phyloP scores from a whole-genome alignment of 2,329 filamentous ascomycete species.

The Rasamsonia emersonii region DNA sequence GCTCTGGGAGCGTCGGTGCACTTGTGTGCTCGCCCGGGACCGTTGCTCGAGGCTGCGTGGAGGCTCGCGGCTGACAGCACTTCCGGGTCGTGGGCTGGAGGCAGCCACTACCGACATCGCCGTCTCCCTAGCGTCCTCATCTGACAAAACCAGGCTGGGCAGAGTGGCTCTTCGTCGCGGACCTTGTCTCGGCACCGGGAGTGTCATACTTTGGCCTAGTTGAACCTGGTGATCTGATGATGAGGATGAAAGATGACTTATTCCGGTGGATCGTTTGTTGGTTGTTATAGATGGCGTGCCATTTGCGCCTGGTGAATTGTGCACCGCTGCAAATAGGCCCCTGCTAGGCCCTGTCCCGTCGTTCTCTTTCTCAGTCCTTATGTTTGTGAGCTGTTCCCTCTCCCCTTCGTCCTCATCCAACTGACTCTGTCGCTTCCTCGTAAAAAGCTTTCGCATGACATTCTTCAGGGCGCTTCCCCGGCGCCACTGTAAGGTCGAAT shows the following conservation, averaged over 20 bases:
- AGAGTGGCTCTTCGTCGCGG: conserved; percentile 34
- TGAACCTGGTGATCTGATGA: conserved; percentile 6
- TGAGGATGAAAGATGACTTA: conserved; percentile 6
- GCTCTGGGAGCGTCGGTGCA: conserved; percentile 38
- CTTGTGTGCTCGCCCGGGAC: conserved; percentile 13
- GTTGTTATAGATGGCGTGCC: conserved; percentile 4
- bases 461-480: conserved; percentile 34
- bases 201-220: conserved; percentile 5
- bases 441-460: conserved; percentile 38
- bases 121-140: conserved; percentile 25
- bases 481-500: conserved; percentile 25
- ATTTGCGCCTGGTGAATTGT: conserved; percentile 15
- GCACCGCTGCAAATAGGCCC: conserved; percentile 14
- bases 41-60: conserved; percentile 9
- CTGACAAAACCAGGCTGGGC: conserved; percentile 36
- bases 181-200: conserved; percentile 11
- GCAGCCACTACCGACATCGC: conserved; percentile 10
- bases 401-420: conserved; percentile 20
- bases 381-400: conserved; percentile 1
- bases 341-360: conserved; percentile 9
- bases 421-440: conserved; percentile 28
- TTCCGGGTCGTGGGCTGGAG: conserved; percentile 8
- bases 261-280: conserved; percentile 3
- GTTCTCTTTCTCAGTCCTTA: background rate
- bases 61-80: conserved; percentile 7